Percentiles rank a stretch among this genome's conserved stretches.
phyloP scores from a whole-genome alignment of 345 rosid species.

The Erodium maritimum region DNA sequence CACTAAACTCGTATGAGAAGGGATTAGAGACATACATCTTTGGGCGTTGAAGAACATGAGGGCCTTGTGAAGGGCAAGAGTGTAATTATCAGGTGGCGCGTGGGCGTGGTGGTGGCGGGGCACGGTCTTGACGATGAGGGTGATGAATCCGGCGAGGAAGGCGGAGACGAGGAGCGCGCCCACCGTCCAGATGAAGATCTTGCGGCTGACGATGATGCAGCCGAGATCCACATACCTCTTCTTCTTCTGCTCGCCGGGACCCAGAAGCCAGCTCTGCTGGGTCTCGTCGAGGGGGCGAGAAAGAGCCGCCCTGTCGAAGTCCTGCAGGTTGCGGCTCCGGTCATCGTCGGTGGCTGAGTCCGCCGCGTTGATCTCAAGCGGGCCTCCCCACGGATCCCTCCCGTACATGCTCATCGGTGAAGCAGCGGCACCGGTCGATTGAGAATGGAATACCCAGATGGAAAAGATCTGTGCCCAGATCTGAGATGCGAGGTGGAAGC shows the following conservation, averaged over 20 bases:
- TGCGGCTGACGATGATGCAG: constrained; percentile 87
- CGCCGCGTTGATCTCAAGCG: constrained; percentile 78
- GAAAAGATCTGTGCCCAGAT: no score
- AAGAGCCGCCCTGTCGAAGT: constrained; percentile 73
- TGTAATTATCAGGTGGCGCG: constrained; percentile 74
- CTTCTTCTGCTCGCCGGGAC: constrained; percentile 91
- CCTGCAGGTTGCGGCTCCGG: constrained; percentile 77
- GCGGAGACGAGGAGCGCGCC: constrained; percentile 52
- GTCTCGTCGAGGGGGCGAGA: constrained; percentile 83
- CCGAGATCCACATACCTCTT: constrained; percentile 94
- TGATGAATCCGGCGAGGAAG: constrained; percentile 56
- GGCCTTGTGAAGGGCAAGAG: constrained; percentile 82
- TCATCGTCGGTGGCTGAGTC: constrained; percentile 98
- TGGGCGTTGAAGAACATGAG: constrained; percentile 99
- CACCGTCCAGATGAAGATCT: constrained; percentile 90
- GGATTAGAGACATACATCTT: constrained; percentile 29
- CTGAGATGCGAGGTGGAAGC: no score
- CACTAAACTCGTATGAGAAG: no score
- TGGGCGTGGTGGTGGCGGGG: constrained; percentile 51
- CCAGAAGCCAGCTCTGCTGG: constrained; percentile 97
- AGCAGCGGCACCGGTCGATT: no score
- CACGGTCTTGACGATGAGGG: constrained; percentile 72
- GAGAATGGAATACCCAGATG: no score
- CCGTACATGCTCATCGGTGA: constrained; percentile 99
- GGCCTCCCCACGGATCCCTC: constrained; percentile 97